A percentile compares a stretch with the other conserved stretches of the same genome.
Conservation (phyloP, 164 flowering plant species). For the Saururus chinensis region DNA sequence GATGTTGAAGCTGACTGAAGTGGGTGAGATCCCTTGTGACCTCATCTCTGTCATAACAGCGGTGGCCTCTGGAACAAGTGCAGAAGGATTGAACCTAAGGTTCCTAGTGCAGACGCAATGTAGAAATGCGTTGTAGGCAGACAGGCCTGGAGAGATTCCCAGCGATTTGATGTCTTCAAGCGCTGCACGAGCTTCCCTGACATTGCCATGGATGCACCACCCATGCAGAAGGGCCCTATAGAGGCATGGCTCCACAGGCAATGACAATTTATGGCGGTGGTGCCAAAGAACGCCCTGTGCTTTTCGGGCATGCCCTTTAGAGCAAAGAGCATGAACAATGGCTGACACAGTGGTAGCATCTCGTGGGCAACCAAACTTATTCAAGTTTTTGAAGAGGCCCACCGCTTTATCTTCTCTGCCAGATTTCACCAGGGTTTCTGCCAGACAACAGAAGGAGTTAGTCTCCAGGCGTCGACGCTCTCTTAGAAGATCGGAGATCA, state of each 20-base stretch:
- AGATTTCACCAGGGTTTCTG: conserved; percentile 44
- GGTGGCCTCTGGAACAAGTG: conserved; percentile 55
- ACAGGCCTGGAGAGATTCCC: conserved; percentile 33
- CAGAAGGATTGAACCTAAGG: conserved; percentile 53
- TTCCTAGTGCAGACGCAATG: conserved; percentile 55
- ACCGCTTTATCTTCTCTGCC: conserved; percentile 67
- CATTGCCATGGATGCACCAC: conserved; percentile 49
- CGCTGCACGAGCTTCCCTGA: conserved; percentile 47
- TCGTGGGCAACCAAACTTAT: conserved; percentile 42
- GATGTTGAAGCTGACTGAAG: conserved; percentile 44
- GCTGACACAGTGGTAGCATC: conserved; percentile 35
- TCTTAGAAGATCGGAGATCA: conserved; percentile 41
- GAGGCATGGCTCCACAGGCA: conserved; percentile 26
- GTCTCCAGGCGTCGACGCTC: conserved; percentile 43
- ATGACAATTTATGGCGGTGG: conserved; percentile 38
- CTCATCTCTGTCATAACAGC: conserved; percentile 72
- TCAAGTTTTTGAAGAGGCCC: conserved; percentile 65
- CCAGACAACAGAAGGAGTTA: conserved; percentile 42
- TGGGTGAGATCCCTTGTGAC: conserved; percentile 35
- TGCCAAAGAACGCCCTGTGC: conserved; percentile 59
- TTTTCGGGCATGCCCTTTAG: conserved; percentile 57
- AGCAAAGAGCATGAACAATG: conserved; percentile 57
- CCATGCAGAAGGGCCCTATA: conserved; percentile 51
- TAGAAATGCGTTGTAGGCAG: conserved; percentile 51
- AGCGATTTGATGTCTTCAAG: conserved; percentile 49